Conservation (phyloP, 768 basidiomycete genomes). For the button mushroom (Agaricus bisporus) region DNA sequence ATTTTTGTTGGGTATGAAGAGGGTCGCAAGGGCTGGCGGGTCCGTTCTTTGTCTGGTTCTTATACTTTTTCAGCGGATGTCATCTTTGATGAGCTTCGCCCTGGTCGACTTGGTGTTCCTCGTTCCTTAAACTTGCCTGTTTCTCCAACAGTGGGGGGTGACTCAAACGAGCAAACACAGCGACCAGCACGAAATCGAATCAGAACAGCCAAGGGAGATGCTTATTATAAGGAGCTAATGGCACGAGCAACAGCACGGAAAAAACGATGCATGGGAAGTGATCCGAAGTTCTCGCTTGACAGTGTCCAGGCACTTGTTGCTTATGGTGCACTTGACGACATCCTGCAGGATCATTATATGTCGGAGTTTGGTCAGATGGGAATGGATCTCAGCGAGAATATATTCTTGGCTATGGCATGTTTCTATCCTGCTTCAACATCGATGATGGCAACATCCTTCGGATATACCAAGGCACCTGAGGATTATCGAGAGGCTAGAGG, state of each 20-base stretch:
- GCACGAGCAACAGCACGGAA: neutral
- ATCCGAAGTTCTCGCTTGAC: neutral
- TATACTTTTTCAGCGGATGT: constrained; percentile 22
- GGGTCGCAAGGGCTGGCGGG: constrained; percentile 17
- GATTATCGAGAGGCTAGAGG: neutral
- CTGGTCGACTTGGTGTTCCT: constrained; percentile 9
- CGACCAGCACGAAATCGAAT: neutral
- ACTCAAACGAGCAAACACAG: too few relatives aligned
- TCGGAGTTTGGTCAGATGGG: neutral
- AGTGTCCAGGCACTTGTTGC: neutral
- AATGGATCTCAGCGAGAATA: neutral
- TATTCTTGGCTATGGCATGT: neutral
- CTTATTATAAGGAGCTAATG: neutral
- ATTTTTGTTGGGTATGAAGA: constrained; percentile 21
- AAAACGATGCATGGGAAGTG: neutral
- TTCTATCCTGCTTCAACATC: neutral
- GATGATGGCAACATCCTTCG: neutral
- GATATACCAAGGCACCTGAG: neutral
- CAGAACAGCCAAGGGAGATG: neutral
- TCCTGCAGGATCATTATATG: neutral
- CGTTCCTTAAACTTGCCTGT: neutral
- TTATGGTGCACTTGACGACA: neutral
- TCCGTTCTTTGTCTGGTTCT: constrained; percentile 13
- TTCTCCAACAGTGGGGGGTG: neutral
- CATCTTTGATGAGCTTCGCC: constrained; percentile 19